Evolutionary conservation across 176 grass and related monocot species (phyloP), one percentile per base, ranked within the genome.

Genomic region (Triticum turgidum): DNA sequence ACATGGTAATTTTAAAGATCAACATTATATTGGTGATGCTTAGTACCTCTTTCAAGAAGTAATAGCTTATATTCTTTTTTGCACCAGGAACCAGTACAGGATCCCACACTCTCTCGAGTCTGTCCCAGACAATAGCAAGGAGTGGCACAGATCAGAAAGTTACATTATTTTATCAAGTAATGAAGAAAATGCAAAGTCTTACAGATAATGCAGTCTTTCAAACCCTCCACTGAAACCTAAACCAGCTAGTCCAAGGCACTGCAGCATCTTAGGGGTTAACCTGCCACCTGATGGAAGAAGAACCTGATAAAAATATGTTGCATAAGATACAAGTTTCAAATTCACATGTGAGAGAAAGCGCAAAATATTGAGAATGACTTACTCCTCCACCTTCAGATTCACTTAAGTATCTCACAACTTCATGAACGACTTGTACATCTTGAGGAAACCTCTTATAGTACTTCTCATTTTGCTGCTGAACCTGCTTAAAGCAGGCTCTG

Each of bases 101-200:
- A 92, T 98, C 96, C 96, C 96, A 98, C 38, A 94, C 92, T 69
- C 93, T 93, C 75, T 98, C 96, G n/a, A 98, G 73, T 85, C 96
- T 98, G 82, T 82, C 22, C 78, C 59, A 63, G 34, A 86, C 66
- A 91, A 77, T 20, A 65, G 62, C 3, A 75, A 76, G 21, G 20
- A 77, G 84, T 44, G 17, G 10, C 47, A 41, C 11, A 76, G 38
- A 77, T 76, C 69, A 81, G 61, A 81, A 54, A 22, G 11, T 24
- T 21, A 18, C 24, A 30, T 81, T 77, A 13, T 22, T 74, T 45
- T 73, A 10, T 22, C 7, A 45, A 87, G 20, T 69, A 2, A 11
- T 69, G 81, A 69, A 88, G 51, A 82, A 65, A 72, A 79, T 13
- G 9, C 68, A 25, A 72, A 14, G n/a, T 39, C 77, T 91, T 91